A percentile compares a stretch with the other conserved stretches of the same genome.
Evolutionary conservation across 305 asterid species (phyloP).

Genomic region (Fraxinus baroniana): DNA sequence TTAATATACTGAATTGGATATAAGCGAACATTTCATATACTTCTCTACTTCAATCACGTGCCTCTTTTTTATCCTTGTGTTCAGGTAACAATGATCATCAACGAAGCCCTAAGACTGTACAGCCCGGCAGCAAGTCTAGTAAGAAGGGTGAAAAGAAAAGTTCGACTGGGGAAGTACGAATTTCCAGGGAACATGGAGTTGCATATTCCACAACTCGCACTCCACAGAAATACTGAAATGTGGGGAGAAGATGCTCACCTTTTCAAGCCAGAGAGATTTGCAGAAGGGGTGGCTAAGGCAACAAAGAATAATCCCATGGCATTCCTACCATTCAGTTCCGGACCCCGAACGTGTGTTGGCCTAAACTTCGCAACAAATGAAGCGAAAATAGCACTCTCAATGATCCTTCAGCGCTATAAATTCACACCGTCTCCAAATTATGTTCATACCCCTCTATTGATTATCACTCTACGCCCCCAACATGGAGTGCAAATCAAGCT

Average conservation of each 20-base stretch:
- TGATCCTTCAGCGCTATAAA: conserved; percentile 52
- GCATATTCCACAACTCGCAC: conserved; percentile 40
- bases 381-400: conserved; percentile 48
- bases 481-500: conserved; percentile 47
- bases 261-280: conserved; percentile 56
- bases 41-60: background rate
- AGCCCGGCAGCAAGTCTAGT: conserved; percentile 28
- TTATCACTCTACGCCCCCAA: conserved; percentile 40
- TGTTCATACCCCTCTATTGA: conserved; percentile 39
- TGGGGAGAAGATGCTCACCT: conserved; percentile 59
- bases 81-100: conserved; percentile 46
- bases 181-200: conserved; percentile 44
- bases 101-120: conserved; percentile 55
- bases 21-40: background rate
- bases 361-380: conserved; percentile 46
- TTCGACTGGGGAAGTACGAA: conserved; percentile 34
- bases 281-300: conserved; percentile 52
- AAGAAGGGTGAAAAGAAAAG: conserved; percentile 29
- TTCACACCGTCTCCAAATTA: conserved; percentile 47
- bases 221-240: conserved; percentile 39
- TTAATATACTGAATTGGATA: background rate
- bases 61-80: background rate
- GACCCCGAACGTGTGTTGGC: conserved; percentile 54
- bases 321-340: conserved; percentile 51
- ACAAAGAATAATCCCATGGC: conserved; percentile 40